Conservation (phyloP, 352 stramenopile species). For the Phytophthora pisi region DNA sequence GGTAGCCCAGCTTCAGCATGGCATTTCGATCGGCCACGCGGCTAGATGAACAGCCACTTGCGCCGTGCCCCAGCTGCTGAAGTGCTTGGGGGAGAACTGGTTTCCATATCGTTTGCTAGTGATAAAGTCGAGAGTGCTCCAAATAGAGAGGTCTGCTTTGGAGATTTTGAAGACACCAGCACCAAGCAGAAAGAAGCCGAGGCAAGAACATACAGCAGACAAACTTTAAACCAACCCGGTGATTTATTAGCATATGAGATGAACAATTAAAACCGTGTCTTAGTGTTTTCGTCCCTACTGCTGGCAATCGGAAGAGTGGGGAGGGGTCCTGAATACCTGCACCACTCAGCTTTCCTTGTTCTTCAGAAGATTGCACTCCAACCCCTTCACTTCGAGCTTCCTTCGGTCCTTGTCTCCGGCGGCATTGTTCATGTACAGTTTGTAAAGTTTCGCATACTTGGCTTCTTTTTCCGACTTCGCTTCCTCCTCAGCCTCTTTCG, state of each 20-base stretch:
- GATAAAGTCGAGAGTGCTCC: conserved; percentile 7
- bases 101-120: conserved; percentile 4
- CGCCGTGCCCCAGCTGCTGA: conserved; percentile 4
- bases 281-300: neutral
- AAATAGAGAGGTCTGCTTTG: conserved; percentile 15
- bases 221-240: conserved; percentile 26
- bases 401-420: neutral
- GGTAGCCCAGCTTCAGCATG: conserved; percentile 61
- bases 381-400: neutral
- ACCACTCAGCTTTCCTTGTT: neutral
- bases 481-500: conserved; percentile 1
- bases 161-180: conserved; percentile 31
- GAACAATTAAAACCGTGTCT: neutral
- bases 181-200: conserved; percentile 1
- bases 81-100: neutral
- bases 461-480: conserved; percentile 1
- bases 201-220: conserved; percentile 2
- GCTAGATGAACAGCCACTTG: conserved; percentile 30
- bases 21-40: conserved; percentile 55
- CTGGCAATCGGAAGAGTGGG: too few relatives aligned
- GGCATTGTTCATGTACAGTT: neutral
- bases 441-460: conserved; percentile 6
- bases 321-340: too few relatives aligned
- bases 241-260: conserved; percentile 34
- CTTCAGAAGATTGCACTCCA: conserved; percentile 1